Conservation (phyloP, 2,329 filamentous ascomycete genomes). For the Clarireedia monteithiana region DNA sequence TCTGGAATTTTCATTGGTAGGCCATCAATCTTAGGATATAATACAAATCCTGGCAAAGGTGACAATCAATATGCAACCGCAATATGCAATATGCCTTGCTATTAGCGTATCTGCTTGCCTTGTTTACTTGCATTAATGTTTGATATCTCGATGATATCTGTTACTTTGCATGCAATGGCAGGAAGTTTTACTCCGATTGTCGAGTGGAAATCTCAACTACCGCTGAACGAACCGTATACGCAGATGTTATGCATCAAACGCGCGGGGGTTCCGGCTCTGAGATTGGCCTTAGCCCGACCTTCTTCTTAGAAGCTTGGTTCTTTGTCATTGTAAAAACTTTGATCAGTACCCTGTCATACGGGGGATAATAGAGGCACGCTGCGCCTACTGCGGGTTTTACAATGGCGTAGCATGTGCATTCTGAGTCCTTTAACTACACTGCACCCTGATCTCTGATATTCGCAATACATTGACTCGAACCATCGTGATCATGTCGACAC, state of each 20-base stretch:
- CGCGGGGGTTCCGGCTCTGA: neutral
- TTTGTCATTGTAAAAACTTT: neutral
- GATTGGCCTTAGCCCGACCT: neutral
- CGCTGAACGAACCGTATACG: neutral
- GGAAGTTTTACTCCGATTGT: neutral
- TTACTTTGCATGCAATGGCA: too few relatives aligned
- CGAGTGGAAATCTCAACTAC: too few relatives aligned
- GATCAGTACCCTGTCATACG: neutral
- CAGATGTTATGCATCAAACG: neutral
- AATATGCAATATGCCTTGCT: neutral
- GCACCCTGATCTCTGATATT: neutral
- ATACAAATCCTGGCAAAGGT: too few relatives aligned
- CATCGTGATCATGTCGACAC: constrained; percentile 1
- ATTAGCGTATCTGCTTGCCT: neutral
- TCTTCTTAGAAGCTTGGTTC: too few relatives aligned
- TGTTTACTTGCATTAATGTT: neutral
- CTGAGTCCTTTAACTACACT: neutral
- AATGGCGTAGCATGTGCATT: neutral
- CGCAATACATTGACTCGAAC: neutral
- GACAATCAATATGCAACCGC: neutral
- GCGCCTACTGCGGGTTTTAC: neutral
- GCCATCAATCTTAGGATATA: too few relatives aligned
- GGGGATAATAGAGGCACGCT: neutral
- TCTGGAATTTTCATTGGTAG: neutral
- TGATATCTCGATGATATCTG: too few relatives aligned